phyloP scores from a whole-genome alignment of 1,139 yeast species.

The Kodamaea fungicola region DNA sequence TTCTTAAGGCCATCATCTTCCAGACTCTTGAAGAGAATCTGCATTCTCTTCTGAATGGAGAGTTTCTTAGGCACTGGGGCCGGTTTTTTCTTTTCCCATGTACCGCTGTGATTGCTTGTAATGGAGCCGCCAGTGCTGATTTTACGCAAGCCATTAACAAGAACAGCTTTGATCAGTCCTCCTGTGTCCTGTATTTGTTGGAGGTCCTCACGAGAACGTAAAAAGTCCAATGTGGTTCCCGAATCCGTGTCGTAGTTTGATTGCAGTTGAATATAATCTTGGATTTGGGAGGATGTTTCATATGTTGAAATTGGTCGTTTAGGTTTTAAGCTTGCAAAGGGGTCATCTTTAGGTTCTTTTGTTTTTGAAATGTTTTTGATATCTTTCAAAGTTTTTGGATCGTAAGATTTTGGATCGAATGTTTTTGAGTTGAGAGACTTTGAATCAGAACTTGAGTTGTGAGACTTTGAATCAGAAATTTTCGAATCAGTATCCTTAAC shows the following conservation, averaged over 20 bases:
- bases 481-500: too few species aligned
- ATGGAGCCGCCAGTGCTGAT: constrained; percentile 39
- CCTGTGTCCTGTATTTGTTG: constrained; percentile 34
- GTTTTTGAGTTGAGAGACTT: too few species aligned
- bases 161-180: constrained; percentile 39
- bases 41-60: constrained; percentile 68
- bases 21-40: constrained; percentile 49
- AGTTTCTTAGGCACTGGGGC: constrained; percentile 21
- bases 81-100: constrained; percentile 3
- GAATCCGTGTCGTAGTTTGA: constrained; percentile 5
- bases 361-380: too few species aligned
- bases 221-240: constrained; percentile 48
- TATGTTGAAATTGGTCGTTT: constrained; percentile 21
- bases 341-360: constrained; percentile 19
- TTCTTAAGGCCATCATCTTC: constrained; percentile 35
- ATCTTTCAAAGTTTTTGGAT: too few species aligned
- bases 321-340: constrained; percentile 37
- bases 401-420: too few species aligned
- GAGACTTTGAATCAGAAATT: too few species aligned
- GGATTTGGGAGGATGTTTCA: constrained; percentile 24
- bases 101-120: constrained; percentile 10
- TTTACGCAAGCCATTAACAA: constrained; percentile 35
- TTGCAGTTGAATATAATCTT: constrained; percentile 35
- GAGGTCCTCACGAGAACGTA: constrained; percentile 45
- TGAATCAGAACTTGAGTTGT: too few species aligned